A percentile compares a stretch with the other conserved stretches of the same genome.
These are phyloP conservation scores for Lactarius vividus DNA, from an alignment of 768 basidiomycete species.

Conservation along the genomic window DNA sequence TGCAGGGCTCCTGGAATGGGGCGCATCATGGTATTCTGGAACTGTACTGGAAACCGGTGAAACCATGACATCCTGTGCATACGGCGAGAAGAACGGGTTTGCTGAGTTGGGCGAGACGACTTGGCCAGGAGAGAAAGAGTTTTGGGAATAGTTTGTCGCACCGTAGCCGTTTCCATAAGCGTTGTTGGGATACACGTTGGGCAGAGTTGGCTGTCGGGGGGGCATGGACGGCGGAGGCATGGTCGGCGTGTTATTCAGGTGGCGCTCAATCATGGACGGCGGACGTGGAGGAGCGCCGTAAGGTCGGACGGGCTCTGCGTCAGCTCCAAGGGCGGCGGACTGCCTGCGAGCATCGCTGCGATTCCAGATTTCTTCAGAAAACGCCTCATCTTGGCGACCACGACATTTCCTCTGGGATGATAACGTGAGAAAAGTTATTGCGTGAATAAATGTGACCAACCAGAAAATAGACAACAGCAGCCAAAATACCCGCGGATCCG, in stretches of 20 bases:
- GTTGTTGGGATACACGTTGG: slow-evolving; percentile 23
- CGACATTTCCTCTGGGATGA: slow-evolving; percentile 32
- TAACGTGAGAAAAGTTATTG: background rate
- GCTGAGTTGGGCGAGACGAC: slow-evolving; percentile 34
- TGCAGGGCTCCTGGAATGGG: background rate
- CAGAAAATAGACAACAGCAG: slow-evolving; percentile 37
- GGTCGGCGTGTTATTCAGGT: slow-evolving; percentile 34
- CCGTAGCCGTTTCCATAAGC: slow-evolving; percentile 24
- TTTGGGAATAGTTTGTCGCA: slow-evolving; percentile 31
- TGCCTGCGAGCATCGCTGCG: slow-evolving; percentile 58
- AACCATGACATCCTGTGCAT: slow-evolving; percentile 39
- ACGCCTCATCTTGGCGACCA: slow-evolving; percentile 34
- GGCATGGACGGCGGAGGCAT: slow-evolving; percentile 19
- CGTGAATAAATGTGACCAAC: slow-evolving; percentile 30
- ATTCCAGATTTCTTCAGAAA: slow-evolving; percentile 43
- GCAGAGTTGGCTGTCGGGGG: slow-evolving; percentile 20
- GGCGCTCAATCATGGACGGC: slow-evolving; percentile 62
- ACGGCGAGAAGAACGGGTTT: slow-evolving; percentile 41
- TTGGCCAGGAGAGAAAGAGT: slow-evolving; percentile 32
- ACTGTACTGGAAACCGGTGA: slow-evolving; percentile 34
- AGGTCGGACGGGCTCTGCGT: slow-evolving; percentile 34
- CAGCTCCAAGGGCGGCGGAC: slow-evolving; percentile 56
- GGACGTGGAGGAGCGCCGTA: slow-evolving; percentile 47
- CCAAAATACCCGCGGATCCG: slow-evolving; percentile 35
- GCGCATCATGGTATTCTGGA: slow-evolving; percentile 20